A percentile compares a stretch with the other conserved stretches of the same genome.
Evolutionary conservation across 441 rosid genomes (phyloP).

Genomic region (Sinapis alba): DNA sequence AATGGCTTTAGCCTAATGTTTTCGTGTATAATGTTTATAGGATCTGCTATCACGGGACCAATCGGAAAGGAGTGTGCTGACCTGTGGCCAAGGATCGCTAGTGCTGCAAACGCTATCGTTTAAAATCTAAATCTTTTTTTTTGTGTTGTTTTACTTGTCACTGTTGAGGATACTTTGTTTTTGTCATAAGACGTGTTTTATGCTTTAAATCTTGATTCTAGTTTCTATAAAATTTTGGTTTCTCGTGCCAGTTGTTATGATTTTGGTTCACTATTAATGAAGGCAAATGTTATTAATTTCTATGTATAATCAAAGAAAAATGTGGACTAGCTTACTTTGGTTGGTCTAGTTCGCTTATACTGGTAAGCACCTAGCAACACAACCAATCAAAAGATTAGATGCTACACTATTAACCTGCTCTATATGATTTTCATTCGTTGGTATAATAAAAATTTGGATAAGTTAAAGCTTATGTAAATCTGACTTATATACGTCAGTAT

Average conservation of each 20-base stretch:
- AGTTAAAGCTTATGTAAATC: too few relatives aligned
- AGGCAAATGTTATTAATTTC: too few relatives aligned
- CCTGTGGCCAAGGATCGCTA: constrained; percentile 40
- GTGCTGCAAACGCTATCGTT: constrained; percentile 42
- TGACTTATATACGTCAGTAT: too few relatives aligned
- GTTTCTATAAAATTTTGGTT: background rate
- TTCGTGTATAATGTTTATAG: constrained; percentile 12
- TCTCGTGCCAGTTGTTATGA: background rate
- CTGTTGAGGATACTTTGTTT: constrained; percentile 19
- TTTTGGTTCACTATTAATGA: background rate
- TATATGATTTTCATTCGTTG: too few relatives aligned
- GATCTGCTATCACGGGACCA: constrained; percentile 44
- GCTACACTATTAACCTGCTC: too few relatives aligned
- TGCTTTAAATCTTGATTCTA: background rate
- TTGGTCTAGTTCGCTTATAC: too few relatives aligned
- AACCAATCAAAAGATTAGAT: too few relatives aligned
- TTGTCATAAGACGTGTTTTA: constrained; percentile 5
- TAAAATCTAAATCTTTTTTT: background rate
- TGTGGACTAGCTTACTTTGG: too few relatives aligned
- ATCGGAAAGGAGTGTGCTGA: constrained; percentile 43
- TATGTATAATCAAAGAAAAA: too few relatives aligned
- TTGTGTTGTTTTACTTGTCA: constrained; percentile 16
- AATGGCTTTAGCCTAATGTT: background rate
- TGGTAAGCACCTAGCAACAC: too few relatives aligned
- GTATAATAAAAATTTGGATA: too few relatives aligned